Conservation (phyloP, 176 grass and related monocot genomes). For the Leersia perrieri region DNA sequence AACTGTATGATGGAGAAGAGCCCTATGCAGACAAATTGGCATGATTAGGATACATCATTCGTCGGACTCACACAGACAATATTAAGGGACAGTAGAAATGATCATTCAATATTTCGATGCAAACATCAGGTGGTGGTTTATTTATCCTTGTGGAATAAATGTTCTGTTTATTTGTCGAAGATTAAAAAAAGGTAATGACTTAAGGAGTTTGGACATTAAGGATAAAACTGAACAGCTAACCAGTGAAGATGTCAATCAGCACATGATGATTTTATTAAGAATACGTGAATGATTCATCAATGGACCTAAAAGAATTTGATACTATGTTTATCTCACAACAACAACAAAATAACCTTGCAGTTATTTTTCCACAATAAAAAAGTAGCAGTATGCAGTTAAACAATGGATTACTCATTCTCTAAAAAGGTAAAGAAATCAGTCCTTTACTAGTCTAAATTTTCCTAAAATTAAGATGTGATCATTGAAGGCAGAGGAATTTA, state of each 20-base stretch:
- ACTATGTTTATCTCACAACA: background rate
- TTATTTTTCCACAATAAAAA: background rate
- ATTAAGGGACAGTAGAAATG: background rate
- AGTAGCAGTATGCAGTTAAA: background rate
- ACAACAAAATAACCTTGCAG: background rate
- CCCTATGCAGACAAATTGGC: conserved; percentile 29
- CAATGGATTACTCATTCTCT: background rate
- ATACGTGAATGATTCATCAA: background rate
- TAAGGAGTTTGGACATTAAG: background rate
- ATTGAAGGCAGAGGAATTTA: background rate
- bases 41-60: background rate
- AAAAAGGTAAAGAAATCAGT: no score
- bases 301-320: background rate
- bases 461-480: background rate
- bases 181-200: background rate
- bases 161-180: background rate
- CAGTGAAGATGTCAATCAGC: background rate
- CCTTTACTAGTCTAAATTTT: background rate
- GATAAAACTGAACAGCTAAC: background rate
- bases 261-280: background rate
- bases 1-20: conserved; percentile 43
- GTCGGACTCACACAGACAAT: background rate
- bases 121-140: background rate
- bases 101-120: background rate
- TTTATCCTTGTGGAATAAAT: no score